phyloP scores from a whole-genome alignment of 1,284 basidiomycete genomes.

The Lentinula novae-zelandiae region DNA sequence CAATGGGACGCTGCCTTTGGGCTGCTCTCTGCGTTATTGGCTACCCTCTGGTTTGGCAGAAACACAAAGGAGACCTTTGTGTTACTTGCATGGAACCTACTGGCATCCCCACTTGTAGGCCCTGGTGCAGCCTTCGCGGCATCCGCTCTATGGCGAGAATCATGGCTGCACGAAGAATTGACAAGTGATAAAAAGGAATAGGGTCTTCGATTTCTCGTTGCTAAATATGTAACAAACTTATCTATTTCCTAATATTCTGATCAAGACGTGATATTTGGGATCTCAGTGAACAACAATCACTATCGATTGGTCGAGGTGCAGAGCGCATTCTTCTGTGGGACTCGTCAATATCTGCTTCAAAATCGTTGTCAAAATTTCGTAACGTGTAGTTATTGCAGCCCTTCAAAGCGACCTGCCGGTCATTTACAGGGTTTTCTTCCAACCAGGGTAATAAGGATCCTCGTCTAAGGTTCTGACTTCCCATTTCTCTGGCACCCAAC shows the following conservation, averaged over 20 bases:
- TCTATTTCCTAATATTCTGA: no score
- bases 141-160: slow-evolving; percentile 12
- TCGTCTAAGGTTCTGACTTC: slow-evolving; percentile 44
- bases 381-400: no score
- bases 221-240: not conserved
- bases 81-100: slow-evolving; percentile 8
- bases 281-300: no score
- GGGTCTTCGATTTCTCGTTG: not conserved
- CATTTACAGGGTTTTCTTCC: slow-evolving; percentile 21
- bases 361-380: no score
- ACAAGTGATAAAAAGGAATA: not conserved
- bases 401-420: no score
- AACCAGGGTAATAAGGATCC: slow-evolving; percentile 46
- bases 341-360: no score
- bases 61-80: slow-evolving; percentile 7
- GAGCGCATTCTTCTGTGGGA: no score
- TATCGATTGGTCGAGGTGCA: no score
- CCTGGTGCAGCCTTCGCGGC: slow-evolving; percentile 12
- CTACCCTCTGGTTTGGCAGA: slow-evolving; percentile 13
- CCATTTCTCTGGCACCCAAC: slow-evolving; percentile 43
- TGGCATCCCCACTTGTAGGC: slow-evolving; percentile 6
- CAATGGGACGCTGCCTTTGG: slow-evolving; percentile 16
- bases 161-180: slow-evolving; percentile 4
- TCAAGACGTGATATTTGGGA: no score
- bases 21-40: slow-evolving; percentile 5